Evolutionary conservation across 2,329 filamentous ascomycete genomes (phyloP).

Genomic region (Diaporthe sp.): DNA sequence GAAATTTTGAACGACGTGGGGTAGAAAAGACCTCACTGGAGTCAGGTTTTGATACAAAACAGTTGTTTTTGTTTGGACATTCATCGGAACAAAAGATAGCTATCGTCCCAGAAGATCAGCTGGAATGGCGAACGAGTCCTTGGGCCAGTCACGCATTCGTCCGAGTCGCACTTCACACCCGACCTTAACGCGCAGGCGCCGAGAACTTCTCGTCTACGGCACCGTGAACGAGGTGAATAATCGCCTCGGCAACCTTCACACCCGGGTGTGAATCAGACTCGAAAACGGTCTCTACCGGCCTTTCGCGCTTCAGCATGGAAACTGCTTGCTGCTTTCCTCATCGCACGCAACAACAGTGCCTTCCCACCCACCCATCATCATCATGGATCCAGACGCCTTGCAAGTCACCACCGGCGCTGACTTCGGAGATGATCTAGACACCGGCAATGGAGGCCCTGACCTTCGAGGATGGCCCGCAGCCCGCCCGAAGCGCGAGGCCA

Average conservation of each 20-base stretch:
- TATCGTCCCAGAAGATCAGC: background rate
- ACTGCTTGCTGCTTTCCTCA: background rate
- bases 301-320: no score
- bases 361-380: background rate
- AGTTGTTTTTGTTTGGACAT: background rate
- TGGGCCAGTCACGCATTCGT: background rate
- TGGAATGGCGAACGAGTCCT: background rate
- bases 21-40: background rate
- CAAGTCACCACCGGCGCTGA: background rate
- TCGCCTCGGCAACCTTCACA: background rate
- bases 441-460: background rate
- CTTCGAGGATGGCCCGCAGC: background rate
- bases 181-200: background rate
- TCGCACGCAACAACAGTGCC: background rate
- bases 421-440: no score
- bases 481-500: background rate
- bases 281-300: background rate
- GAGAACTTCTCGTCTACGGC: background rate
- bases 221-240: background rate
- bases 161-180: no score
- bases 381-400: background rate
- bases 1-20: background rate
- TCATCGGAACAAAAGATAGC: background rate
- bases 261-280: background rate
- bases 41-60: background rate